phyloP scores from a whole-genome alignment of 192 early-diverging fungal genomes.

The Mycoemilia scoparia region DNA sequence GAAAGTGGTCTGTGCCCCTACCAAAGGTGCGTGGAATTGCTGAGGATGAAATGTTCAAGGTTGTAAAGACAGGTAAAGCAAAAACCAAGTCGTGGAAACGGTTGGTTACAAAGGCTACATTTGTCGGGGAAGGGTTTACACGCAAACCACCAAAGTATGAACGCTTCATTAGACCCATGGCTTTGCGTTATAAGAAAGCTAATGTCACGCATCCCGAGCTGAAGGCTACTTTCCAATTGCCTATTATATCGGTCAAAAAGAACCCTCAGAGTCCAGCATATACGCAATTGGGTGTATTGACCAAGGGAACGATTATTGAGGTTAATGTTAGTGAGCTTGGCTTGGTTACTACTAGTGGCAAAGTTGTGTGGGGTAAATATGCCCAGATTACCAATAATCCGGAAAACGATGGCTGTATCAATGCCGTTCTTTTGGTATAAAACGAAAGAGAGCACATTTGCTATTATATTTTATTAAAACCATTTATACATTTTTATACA shows the following conservation, averaged over 20 bases:
- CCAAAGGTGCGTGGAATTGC: slow-evolving; percentile 98
- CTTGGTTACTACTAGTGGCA: slow-evolving; percentile 87
- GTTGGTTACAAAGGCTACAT: slow-evolving; percentile 96
- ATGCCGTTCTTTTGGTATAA: slow-evolving; percentile 83
- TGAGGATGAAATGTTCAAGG: slow-evolving; percentile 99
- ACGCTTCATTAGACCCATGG: slow-evolving; percentile 94
- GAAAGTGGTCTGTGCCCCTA: slow-evolving; percentile 91
- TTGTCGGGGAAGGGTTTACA: slow-evolving; percentile 98
- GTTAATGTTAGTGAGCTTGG: slow-evolving; percentile 90
- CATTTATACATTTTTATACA: too few species aligned
- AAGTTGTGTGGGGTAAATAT: slow-evolving; percentile 98
- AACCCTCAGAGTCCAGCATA: slow-evolving; percentile 91
- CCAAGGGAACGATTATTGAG: slow-evolving; percentile 96
- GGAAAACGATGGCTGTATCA: slow-evolving; percentile 92
- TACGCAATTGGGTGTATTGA: slow-evolving; percentile 92
- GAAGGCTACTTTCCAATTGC: slow-evolving; percentile 88
- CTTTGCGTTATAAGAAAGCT: slow-evolving; percentile 93
- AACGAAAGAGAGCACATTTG: too few species aligned
- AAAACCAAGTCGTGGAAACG: slow-evolving; percentile 96
- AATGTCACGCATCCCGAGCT: slow-evolving; percentile 98
- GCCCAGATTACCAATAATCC: slow-evolving; percentile 96
- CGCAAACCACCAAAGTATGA: slow-evolving; percentile 99
- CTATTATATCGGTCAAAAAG: slow-evolving; percentile 97
- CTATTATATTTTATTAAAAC: too few species aligned
- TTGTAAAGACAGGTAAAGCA: slow-evolving; percentile 84